These are phyloP conservation scores for Stachybotrys echinatus DNA, from an alignment of 2,329 filamentous ascomycete species.

Conservation along the genomic window DNA sequence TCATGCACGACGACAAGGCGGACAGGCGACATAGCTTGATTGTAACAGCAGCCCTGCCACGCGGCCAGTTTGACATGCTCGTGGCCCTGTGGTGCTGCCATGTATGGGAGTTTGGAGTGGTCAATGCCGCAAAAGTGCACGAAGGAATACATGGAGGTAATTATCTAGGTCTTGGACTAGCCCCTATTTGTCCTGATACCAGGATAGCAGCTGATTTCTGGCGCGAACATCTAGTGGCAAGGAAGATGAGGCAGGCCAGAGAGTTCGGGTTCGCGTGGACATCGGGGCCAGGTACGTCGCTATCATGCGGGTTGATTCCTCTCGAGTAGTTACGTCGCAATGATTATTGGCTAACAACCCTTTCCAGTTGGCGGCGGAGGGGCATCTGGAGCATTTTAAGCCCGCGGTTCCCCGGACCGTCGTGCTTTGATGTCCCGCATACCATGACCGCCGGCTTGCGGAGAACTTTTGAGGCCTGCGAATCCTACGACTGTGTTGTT, in stretches of 20 bases:
- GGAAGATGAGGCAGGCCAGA: not conserved
- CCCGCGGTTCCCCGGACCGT: not conserved
- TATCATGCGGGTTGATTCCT: not conserved
- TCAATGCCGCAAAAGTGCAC: not conserved
- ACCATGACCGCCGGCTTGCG: no score
- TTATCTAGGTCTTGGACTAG: not conserved
- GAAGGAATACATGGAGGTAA: not conserved
- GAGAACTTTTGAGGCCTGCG: no score
- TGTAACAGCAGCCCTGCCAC: not conserved
- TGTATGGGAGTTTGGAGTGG: not conserved
- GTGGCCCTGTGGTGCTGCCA: not conserved
- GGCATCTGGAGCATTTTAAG: not conserved
- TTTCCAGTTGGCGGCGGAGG: not conserved
- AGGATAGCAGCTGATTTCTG: not conserved
- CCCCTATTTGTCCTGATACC: not conserved
- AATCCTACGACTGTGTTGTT: no score
- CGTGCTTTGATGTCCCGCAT: no score
- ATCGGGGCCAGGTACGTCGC: not conserved
- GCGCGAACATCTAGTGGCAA: not conserved
- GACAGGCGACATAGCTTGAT: not conserved
- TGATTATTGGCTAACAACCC: not conserved
- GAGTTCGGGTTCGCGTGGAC: not conserved
- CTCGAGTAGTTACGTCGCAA: not conserved
- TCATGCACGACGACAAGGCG: not conserved
- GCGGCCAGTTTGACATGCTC: not conserved